These are phyloP conservation scores for Cephaloascus fragrans DNA, from an alignment of 805 yeast species.

Conservation along the genomic window DNA sequence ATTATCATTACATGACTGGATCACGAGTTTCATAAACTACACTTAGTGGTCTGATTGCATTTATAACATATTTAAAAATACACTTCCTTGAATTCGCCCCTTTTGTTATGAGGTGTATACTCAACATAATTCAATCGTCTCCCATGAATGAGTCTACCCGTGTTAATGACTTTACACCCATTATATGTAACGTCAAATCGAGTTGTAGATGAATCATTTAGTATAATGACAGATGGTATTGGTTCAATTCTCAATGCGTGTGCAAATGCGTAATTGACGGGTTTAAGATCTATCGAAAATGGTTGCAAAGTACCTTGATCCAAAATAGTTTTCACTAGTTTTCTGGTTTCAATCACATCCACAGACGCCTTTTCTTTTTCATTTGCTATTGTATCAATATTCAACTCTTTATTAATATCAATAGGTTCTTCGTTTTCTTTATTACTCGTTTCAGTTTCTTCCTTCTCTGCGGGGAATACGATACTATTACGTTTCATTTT, in stretches of 20 bases:
- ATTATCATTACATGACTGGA: no score
- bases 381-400: constrained; percentile 7
- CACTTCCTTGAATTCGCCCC: constrained; percentile 36
- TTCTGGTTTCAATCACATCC: constrained; percentile 50
- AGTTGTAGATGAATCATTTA: constrained; percentile 68
- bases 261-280: constrained; percentile 64
- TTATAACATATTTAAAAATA: constrained; percentile 20
- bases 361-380: constrained; percentile 17
- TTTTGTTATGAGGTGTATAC: constrained; percentile 53
- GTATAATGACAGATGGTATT: constrained; percentile 52
- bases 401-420: constrained; percentile 13
- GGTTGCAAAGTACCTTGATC: constrained; percentile 90
- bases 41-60: no score
- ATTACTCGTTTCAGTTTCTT: constrained; percentile 8
- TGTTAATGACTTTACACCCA: constrained; percentile 72
- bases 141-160: constrained; percentile 42
- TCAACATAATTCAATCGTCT: constrained; percentile 61
- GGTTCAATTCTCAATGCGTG: constrained; percentile 65
- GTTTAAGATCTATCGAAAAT: constrained; percentile 48
- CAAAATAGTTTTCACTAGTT: constrained; percentile 66
- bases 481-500: constrained; percentile 67
- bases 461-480: constrained; percentile 33
- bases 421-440: constrained; percentile 12
- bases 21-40: no score
- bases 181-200: constrained; percentile 68